These are phyloP conservation scores for Plasmodium fragile DNA, from an alignment of 169 alveolate genomes.

Conservation along the genomic window DNA sequence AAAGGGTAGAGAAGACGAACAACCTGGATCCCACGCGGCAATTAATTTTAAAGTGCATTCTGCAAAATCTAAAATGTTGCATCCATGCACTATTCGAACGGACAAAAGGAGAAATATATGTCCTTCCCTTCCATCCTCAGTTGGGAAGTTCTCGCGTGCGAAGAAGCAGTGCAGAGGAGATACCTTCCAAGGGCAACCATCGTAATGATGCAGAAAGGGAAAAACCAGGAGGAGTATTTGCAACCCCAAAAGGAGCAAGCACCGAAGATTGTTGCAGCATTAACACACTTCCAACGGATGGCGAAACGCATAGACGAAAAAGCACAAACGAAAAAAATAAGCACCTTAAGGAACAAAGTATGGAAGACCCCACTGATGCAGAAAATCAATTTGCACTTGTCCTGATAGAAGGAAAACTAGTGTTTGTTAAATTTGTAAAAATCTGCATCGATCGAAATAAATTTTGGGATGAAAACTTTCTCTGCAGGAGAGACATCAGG, in stretches of 20 bases:
- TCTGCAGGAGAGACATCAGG: slow-evolving; percentile 90
- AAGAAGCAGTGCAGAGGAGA: background rate
- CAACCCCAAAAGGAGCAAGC: background rate
- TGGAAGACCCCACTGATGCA: slow-evolving; percentile 9
- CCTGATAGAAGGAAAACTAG: slow-evolving; percentile 85
- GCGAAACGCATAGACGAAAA: background rate
- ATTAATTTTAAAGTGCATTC: slow-evolving; percentile 13
- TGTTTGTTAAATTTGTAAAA: slow-evolving; percentile 86
- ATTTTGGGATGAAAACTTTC: slow-evolving; percentile 91
- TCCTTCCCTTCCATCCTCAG: slow-evolving; percentile 12
- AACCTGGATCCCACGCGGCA: background rate
- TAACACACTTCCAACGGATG: background rate
- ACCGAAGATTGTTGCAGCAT: background rate
- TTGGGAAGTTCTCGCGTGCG: background rate
- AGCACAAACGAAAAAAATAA: background rate
- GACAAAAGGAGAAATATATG: slow-evolving; percentile 61
- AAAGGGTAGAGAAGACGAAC: background rate
- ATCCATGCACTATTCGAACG: slow-evolving; percentile 42
- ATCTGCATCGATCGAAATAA: slow-evolving; percentile 89
- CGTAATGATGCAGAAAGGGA: background rate
- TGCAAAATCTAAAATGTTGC: slow-evolving; percentile 44
- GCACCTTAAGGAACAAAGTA: slow-evolving; percentile 6
- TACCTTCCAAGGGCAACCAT: background rate
- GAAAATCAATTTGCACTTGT: slow-evolving; percentile 74
- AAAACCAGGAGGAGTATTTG: background rate